Conservation (phyloP, 495 filamentous ascomycete genomes). For the Paragyromitra xinjiangensis region DNA sequence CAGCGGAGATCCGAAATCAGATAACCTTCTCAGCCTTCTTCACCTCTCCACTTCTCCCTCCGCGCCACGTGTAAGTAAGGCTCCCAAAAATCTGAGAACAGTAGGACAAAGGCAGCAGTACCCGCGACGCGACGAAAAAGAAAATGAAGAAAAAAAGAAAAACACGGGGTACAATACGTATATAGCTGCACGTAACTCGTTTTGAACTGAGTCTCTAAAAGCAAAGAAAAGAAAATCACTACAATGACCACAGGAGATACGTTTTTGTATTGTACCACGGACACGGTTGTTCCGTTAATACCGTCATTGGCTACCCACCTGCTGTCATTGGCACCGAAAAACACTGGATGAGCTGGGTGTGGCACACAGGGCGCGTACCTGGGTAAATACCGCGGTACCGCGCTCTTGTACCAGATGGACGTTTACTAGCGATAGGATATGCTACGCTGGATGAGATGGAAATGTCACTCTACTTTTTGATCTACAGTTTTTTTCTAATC, state of each 20-base stretch:
- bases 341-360: constrained; percentile 5
- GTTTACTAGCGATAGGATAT: constrained; percentile 6
- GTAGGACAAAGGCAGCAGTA: constrained; percentile 15
- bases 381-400: constrained; percentile 10
- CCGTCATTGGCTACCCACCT: not conserved
- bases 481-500: not conserved
- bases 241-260: not conserved
- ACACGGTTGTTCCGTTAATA: not conserved
- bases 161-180: constrained; percentile 32
- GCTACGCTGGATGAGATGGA: not conserved
- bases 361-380: not conserved
- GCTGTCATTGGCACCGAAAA: constrained; percentile 3
- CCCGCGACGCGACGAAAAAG: not conserved
- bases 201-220: not conserved
- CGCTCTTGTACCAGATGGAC: constrained; percentile 11
- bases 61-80: constrained; percentile 21
- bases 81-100: not conserved
- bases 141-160: not conserved
- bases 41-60: not conserved
- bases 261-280: not conserved
- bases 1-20: not conserved
- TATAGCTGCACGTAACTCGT: constrained; percentile 11
- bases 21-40: constrained; percentile 6
- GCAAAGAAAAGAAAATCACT: constrained; percentile 1
- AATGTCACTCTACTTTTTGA: not conserved